phyloP scores from a whole-genome alignment of 306 rosid species.

The Rosa chinensis region DNA sequence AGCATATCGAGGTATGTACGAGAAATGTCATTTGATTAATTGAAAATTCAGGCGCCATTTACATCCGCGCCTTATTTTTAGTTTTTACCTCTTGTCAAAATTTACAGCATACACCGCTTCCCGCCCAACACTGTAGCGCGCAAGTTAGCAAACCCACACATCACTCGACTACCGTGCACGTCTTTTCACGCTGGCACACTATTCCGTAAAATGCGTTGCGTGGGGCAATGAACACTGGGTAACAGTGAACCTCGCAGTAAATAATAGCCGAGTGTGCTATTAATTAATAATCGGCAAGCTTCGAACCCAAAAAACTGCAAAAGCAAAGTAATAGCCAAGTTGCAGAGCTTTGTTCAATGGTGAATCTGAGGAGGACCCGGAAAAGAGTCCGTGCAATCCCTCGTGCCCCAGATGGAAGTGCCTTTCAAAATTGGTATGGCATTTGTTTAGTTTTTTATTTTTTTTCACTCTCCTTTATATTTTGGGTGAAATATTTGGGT shows the following conservation, averaged over 20 bases:
- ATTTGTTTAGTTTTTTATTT: neutral
- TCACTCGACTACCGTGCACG: neutral
- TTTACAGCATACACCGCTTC: neutral
- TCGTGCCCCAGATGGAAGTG: conserved; percentile 64
- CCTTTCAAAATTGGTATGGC: conserved; percentile 53
- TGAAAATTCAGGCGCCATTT: conserved; percentile 3
- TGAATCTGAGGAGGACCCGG: conserved; percentile 32
- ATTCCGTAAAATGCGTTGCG: neutral
- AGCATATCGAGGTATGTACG: too few relatives aligned
- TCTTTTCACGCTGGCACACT: neutral
- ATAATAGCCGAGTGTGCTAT: neutral
- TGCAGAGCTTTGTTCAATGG: conserved; percentile 31
- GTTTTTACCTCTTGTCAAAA: neutral
- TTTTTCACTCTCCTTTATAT: neutral
- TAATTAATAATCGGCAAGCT: neutral
- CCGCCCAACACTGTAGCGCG: conserved; percentile 14
- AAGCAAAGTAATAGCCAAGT: neutral
- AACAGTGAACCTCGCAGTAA: conserved; percentile 6
- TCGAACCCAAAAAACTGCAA: neutral
- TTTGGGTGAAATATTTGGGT: neutral
- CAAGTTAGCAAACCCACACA: neutral
- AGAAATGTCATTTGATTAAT: too few relatives aligned
- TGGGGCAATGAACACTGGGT: neutral
- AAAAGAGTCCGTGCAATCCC: conserved; percentile 45
- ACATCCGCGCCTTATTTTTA: neutral